These are phyloP conservation scores for Fusarium avenaceum DNA, from an alignment of 2,329 filamentous ascomycete species.

Conservation along the genomic window DNA sequence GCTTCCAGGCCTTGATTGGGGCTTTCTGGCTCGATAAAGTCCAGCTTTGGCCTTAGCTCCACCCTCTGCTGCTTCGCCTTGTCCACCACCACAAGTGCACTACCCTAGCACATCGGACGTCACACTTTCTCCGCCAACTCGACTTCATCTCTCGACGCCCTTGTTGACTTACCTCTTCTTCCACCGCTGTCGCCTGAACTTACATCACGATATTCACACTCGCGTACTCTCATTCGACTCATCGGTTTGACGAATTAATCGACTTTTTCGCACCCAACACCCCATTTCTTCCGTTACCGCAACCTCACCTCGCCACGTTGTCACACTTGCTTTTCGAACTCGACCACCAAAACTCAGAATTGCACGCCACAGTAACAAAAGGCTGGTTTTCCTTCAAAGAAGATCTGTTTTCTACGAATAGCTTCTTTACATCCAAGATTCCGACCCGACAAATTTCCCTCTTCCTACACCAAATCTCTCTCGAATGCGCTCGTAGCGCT, in stretches of 20 bases:
- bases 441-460: constrained; percentile 6
- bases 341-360: constrained; percentile 5
- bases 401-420: not conserved
- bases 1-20: constrained; percentile 21
- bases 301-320: constrained; percentile 35
- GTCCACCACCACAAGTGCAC: constrained; percentile 29
- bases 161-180: constrained; percentile 7
- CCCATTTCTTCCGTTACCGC: constrained; percentile 28
- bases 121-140: constrained; percentile 36
- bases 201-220: constrained; percentile 16
- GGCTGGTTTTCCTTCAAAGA: not conserved
- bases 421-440: not conserved
- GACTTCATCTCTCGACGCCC: constrained; percentile 24
- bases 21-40: constrained; percentile 32
- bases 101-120: constrained; percentile 31
- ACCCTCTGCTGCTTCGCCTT: constrained; percentile 38
- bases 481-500: constrained; percentile 57
- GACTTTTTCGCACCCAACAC: constrained; percentile 10
- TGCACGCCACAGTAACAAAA: not conserved
- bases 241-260: constrained; percentile 20
- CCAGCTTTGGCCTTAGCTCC: constrained; percentile 41
- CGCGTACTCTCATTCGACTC: constrained; percentile 16
- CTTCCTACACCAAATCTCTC: constrained; percentile 41
- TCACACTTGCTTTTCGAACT: constrained; percentile 23
- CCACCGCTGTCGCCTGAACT: constrained; percentile 14